Percentiles rank a stretch among this genome's conserved stretches.
Conservation (phyloP, 2,329 filamentous ascomycete genomes). For the Trichophyton verrucosum region DNA sequence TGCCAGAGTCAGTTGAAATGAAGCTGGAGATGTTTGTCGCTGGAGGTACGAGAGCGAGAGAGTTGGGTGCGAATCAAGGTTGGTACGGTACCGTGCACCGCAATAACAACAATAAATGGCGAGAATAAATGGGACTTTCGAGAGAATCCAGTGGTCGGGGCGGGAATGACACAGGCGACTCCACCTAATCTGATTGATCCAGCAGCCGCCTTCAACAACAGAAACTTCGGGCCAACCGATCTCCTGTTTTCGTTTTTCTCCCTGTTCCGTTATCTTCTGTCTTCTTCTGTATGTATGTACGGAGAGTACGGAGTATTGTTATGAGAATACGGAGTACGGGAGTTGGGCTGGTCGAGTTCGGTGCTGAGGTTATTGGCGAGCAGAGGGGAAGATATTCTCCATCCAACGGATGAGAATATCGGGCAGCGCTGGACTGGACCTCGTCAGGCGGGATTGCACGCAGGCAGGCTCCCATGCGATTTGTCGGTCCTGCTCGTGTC, state of each 20-base stretch:
- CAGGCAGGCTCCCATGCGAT: constrained; percentile 1
- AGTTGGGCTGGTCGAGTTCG: neutral
- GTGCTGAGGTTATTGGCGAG: neutral
- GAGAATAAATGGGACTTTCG: neutral
- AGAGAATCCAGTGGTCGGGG: neutral
- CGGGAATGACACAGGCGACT: neutral
- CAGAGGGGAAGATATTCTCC: neutral
- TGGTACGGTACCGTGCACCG: neutral
- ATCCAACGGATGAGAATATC: neutral
- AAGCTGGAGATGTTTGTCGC: neutral
- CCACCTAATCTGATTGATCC: constrained; percentile 1
- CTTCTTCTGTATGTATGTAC: neutral
- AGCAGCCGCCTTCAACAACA: neutral
- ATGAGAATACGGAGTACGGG: neutral
- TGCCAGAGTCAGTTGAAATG: neutral
- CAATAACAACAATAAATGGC: neutral
- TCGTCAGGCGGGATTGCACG: constrained; percentile 1
- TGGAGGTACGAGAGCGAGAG: neutral
- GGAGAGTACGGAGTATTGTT: neutral
- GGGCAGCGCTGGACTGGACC: neutral
- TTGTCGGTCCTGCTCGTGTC: constrained; percentile 3
- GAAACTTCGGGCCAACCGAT: neutral
- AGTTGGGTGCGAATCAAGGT: neutral
- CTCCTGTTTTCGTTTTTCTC: neutral
- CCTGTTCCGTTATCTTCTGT: neutral